phyloP scores from a whole-genome alignment of 2,329 filamentous ascomycete genomes.

The Fusarium buharicum region DNA sequence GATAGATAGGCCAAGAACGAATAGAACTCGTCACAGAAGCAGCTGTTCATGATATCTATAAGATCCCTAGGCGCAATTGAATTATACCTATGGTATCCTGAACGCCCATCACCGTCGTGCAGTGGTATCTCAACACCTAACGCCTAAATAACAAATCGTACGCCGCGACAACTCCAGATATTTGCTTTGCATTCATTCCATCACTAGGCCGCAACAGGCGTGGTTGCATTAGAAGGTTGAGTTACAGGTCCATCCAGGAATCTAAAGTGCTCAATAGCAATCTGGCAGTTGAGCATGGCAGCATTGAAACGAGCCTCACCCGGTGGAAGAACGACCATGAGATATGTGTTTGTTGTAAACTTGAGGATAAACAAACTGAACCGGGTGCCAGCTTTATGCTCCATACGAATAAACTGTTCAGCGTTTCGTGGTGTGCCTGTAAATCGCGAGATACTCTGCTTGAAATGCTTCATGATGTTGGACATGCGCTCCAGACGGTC shows the following conservation, averaged over 20 bases:
- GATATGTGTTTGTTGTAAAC: conserved; percentile 97
- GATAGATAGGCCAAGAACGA: conserved; percentile 19
- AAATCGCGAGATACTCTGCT: conserved; percentile 81
- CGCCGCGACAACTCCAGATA: conserved; percentile 5
- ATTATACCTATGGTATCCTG: conserved; percentile 11
- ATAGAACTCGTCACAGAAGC: conserved; percentile 16
- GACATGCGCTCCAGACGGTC: conserved; percentile 94
- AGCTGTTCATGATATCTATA: neutral
- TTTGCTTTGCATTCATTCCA: neutral
- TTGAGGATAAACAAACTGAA: conserved; percentile 97
- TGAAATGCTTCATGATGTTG: conserved; percentile 99
- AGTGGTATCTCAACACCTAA: conserved; percentile 46
- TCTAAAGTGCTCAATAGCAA: conserved; percentile 84
- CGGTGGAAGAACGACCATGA: conserved; percentile 90
- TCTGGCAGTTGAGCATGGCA: conserved; percentile 88
- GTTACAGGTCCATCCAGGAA: conserved; percentile 65
- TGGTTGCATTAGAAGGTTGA: conserved; percentile 20
- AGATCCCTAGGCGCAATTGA: neutral
- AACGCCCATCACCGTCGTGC: conserved; percentile 29
- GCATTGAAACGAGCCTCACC: conserved; percentile 93
- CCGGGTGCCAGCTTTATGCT: conserved; percentile 77
- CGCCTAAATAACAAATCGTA: conserved; percentile 32
- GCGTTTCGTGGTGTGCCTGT: conserved; percentile 83
- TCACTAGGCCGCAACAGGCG: conserved; percentile 18
- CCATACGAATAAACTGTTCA: conserved; percentile 83